These are phyloP conservation scores for Calonectria pseudoreteaudii DNA, from an alignment of 2,329 filamentous ascomycete species.

Conservation along the genomic window DNA sequence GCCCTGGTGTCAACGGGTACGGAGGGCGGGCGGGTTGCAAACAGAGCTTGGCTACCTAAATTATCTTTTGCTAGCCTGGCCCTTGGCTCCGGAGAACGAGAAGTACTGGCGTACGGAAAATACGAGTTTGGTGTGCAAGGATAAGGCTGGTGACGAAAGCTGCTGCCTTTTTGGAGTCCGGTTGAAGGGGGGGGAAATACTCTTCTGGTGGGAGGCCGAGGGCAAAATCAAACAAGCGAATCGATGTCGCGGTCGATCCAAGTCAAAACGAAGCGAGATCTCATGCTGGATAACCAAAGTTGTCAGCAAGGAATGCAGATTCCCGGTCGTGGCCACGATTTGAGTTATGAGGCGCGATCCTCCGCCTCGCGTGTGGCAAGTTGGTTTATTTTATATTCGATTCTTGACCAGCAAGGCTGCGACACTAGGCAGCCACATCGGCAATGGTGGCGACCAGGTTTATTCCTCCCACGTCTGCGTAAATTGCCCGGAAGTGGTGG, in stretches of 20 bases:
- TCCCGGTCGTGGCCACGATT: neutral
- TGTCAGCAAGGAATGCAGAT: constrained; percentile 37
- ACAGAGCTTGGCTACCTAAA: constrained; percentile 4
- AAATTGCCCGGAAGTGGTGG: neutral
- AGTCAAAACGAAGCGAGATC: neutral
- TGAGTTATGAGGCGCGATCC: constrained; percentile 26
- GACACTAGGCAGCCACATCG: constrained; percentile 9
- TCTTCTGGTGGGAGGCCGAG: constrained; percentile 25
- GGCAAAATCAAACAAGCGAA: neutral
- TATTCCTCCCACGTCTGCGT: neutral
- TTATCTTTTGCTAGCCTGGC: constrained; percentile 14
- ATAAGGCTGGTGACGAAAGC: constrained; percentile 28
- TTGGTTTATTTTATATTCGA: constrained; percentile 28
- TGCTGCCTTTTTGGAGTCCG: constrained; percentile 21
- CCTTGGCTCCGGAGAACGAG: neutral
- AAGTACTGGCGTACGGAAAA: constrained; percentile 31
- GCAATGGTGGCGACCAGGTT: neutral
- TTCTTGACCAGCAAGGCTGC: constrained; percentile 23
- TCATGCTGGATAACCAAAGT: constrained; percentile 14
- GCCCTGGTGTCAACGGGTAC: constrained; percentile 18
- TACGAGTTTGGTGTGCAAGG: constrained; percentile 38
- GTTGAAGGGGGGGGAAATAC: neutral
- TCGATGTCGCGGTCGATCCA: constrained; percentile 16
- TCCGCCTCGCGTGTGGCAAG: neutral
- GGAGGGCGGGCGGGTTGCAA: constrained; percentile 18